Percentiles rank a stretch among this genome's conserved stretches.
phyloP scores from a whole-genome alignment of 2,329 filamentous ascomycete genomes.

The Monilinia laxa region DNA sequence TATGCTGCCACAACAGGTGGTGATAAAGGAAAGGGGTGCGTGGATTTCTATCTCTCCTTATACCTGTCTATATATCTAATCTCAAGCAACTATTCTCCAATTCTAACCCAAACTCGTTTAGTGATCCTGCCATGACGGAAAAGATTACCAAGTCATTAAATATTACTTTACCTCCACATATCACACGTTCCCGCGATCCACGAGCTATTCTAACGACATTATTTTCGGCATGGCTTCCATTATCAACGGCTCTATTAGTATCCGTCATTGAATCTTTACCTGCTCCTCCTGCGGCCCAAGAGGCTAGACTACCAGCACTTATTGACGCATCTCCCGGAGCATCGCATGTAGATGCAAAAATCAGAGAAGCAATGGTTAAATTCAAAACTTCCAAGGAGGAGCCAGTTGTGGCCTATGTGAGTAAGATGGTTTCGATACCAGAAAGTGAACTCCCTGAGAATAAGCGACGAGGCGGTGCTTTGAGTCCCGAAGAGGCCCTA shows the following conservation, averaged over 20 bases:
- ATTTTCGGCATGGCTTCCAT: constrained; percentile 85
- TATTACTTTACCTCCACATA: constrained; percentile 79
- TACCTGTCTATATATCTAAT: constrained; percentile 36
- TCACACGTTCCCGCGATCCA: constrained; percentile 80
- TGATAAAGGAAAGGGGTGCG: constrained; percentile 75
- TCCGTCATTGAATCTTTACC: constrained; percentile 93
- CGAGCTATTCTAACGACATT: constrained; percentile 80
- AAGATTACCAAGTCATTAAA: constrained; percentile 93
- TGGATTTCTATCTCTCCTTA: constrained; percentile 44
- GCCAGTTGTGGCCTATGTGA: constrained; percentile 90
- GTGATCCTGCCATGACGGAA: constrained; percentile 76
- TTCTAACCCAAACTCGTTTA: constrained; percentile 43
- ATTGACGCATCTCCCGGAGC: constrained; percentile 78
- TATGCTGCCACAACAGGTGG: constrained; percentile 88
- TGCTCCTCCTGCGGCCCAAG: constrained; percentile 77
- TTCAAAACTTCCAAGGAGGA: constrained; percentile 71
- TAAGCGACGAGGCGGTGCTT: constrained; percentile 65
- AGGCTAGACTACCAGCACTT: constrained; percentile 73
- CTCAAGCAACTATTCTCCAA: constrained; percentile 22
- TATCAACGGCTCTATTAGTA: constrained; percentile 89
- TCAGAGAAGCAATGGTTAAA: constrained; percentile 78
- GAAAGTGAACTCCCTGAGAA: constrained; percentile 90
- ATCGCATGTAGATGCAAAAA: constrained; percentile 62
- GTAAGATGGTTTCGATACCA: constrained; percentile 95
- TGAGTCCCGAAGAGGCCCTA: constrained; percentile 86